Base-by-base conservation (phyloP, 495 filamentous ascomycete genomes). In the Penicillium waksmanii region DNA sequence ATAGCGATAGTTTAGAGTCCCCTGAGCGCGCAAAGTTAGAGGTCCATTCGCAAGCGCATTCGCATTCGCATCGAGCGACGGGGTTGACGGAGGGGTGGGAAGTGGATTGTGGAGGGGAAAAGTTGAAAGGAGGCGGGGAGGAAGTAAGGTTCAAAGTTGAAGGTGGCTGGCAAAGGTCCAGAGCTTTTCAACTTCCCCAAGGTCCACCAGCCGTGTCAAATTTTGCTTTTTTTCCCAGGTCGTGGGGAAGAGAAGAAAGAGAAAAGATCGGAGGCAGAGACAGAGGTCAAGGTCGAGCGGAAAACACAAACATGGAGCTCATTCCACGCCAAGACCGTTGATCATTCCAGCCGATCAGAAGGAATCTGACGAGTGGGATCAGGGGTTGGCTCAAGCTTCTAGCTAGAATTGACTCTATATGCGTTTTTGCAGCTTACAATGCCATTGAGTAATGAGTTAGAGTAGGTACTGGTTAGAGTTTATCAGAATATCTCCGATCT, bases 281-380 rank as follows among this genome's bases (percentile, higher is more conserved):
- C 5, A 55, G 23, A 23, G 23, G 23, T 23, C 4, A 23, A 2
- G 23, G 23, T 23, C 23, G 23, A 23, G 23, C 2, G 23, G 55
- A 55, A 38, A 56, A 33, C 21, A 60, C 25, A 55, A 67, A 62
- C 51, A 56, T 57, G 58, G 53, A 54, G 44, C 40, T 53, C 63
- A 63, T 63, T 66, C 56, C 59, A 48, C 66, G 57, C 62, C 63
- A 65, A 49, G 31, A n/a, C 10, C 31, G 49, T 25, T 56, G 66
- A 63, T 65, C 65, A 67, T 67, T 67, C 65, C 60, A 60, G 65
- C 13, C 58, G 61, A 67, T 64, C 65, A 35, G 17, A 17, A 44
- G 44, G 60, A 57, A 57, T 62, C 50, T 19, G 21, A 52, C 47
- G 27, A 44, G 27, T 23, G 21, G 42, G 42, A 57, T 19, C 6